phyloP scores from a whole-genome alignment of 352 stramenopile genomes.

The Aphanomyces astaci region DNA sequence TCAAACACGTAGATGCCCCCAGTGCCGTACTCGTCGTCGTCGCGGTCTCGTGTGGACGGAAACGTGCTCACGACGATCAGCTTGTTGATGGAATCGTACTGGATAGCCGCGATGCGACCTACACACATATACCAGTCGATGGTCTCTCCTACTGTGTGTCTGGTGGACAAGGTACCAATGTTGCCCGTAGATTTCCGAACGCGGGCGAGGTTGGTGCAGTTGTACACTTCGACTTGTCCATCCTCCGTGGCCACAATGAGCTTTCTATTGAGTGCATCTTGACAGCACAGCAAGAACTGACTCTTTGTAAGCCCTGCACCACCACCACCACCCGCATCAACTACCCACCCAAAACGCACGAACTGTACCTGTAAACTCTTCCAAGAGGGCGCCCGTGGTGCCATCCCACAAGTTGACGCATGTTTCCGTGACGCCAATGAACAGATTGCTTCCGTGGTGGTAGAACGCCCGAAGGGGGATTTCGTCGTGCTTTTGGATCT shows the following conservation, averaged over 20 bases:
- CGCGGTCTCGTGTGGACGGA: conserved; percentile 15
- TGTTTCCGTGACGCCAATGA: conserved; percentile 49
- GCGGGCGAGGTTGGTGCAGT: conserved; percentile 63
- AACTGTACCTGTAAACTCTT: conserved; percentile 42
- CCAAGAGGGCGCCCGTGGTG: conserved; percentile 38
- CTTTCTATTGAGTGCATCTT: conserved; percentile 55
- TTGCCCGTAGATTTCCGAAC: conserved; percentile 46
- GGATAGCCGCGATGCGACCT: conserved; percentile 47
- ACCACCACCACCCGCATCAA: neutral
- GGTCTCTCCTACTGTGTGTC: neutral
- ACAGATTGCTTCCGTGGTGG: conserved; percentile 57
- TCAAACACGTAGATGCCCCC: conserved; percentile 58
- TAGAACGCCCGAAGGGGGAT: conserved; percentile 66
- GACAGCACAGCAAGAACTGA: conserved; percentile 42
- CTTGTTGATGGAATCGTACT: conserved; percentile 74
- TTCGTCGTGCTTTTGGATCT: conserved; percentile 60
- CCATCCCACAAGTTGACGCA: conserved; percentile 70
- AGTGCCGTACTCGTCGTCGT: conserved; percentile 26
- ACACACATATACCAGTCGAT: neutral
- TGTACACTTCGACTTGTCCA: conserved; percentile 56
- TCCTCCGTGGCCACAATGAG: conserved; percentile 48
- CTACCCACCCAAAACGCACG: neutral
- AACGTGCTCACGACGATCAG: conserved; percentile 36
- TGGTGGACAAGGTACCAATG: conserved; percentile 1
- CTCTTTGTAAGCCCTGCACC: conserved; percentile 19